phyloP scores from a whole-genome alignment of 1,284 basidiomycete genomes.

The Melampsora larici-populina region DNA sequence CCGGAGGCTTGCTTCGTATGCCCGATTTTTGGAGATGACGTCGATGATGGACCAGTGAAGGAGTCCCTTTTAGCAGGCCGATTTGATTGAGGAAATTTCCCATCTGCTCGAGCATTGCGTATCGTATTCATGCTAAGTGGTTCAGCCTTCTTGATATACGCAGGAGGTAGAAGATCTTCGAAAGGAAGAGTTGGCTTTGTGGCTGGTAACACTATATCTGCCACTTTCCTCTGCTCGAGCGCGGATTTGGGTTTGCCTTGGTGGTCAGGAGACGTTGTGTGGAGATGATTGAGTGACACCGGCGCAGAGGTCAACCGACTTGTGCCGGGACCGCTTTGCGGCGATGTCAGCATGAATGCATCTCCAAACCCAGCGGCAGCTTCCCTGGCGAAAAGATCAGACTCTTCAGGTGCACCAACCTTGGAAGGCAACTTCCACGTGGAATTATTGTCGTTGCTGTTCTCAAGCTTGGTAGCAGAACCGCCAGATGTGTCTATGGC shows the following conservation, averaged over 20 bases:
- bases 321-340: background rate
- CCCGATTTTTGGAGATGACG: background rate
- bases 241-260: background rate
- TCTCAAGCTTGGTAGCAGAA: background rate
- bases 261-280: background rate
- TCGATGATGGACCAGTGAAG: background rate
- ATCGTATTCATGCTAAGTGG: constrained; percentile 20
- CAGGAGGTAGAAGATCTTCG: constrained; percentile 26
- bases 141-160: constrained; percentile 13
- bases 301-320: background rate
- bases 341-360: constrained; percentile 21
- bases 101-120: background rate
- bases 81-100: background rate
- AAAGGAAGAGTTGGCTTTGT: constrained; percentile 9
- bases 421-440: background rate
- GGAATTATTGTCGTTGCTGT: background rate
- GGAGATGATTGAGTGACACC: background rate
- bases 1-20: background rate
- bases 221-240: background rate
- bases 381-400: constrained; percentile 32
- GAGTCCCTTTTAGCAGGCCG: background rate
- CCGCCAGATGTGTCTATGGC: background rate
- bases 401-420: constrained; percentile 19
- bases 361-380: constrained; percentile 41
- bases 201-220: background rate